Evolutionary conservation across 2,329 filamentous ascomycete genomes (phyloP).

Genomic region (Paraphoma chrysanthemicola): DNA sequence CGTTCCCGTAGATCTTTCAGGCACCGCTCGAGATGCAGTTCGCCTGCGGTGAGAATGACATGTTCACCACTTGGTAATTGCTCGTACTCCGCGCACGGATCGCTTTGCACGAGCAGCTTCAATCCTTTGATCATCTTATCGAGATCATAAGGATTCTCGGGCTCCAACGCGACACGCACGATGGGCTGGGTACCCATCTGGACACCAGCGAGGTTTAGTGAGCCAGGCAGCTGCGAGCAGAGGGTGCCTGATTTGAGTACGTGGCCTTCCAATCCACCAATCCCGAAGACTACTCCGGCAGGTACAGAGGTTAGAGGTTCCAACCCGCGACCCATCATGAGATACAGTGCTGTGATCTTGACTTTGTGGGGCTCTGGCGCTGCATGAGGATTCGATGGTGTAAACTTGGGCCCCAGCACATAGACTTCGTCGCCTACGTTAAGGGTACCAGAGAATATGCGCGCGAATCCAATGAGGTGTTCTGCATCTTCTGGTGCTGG

Average conservation of each 20-base stretch:
- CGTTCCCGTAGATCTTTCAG: constrained; percentile 90
- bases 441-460: constrained; percentile 89
- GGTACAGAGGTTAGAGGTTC: constrained; percentile 85
- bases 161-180: constrained; percentile 94
- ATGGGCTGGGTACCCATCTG: constrained; percentile 84
- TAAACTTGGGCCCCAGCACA: constrained; percentile 91
- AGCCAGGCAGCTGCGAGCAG: constrained; percentile 84
- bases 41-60: constrained; percentile 90
- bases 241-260: constrained; percentile 96
- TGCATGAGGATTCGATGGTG: constrained; percentile 76
- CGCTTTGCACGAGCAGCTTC: constrained; percentile 86
- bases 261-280: constrained; percentile 88
- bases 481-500: constrained; percentile 76
- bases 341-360: constrained; percentile 85
- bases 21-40: constrained; percentile 92
- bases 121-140: constrained; percentile 94
- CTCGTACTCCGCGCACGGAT: constrained; percentile 95
- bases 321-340: constrained; percentile 92
- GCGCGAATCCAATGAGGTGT: constrained; percentile 91
- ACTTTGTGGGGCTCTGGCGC: constrained; percentile 80
- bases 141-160: constrained; percentile 85
- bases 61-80: constrained; percentile 93
- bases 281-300: constrained; percentile 93
- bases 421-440: constrained; percentile 91
- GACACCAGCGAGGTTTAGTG: constrained; percentile 89